phyloP scores from a whole-genome alignment of 306 rosid species.

The Cicer cuneatum region DNA sequence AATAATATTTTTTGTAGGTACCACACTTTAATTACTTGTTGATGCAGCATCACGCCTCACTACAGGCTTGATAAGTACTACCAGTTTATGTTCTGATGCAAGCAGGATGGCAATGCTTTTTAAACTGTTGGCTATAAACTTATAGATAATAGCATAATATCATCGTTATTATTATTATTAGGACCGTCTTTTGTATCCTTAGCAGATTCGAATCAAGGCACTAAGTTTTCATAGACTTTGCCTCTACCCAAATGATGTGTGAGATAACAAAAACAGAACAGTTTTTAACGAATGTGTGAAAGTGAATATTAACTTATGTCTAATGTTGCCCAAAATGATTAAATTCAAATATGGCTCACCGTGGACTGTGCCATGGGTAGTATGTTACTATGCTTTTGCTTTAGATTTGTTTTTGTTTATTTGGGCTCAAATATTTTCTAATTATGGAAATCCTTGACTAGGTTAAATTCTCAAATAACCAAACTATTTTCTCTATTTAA shows the following conservation, averaged over 20 bases:
- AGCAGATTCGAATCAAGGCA: slow-evolving; percentile 41
- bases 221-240: slow-evolving; percentile 41
- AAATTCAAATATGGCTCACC: neutral
- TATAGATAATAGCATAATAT: slow-evolving; percentile 5
- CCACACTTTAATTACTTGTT: no score
- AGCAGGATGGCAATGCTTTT: neutral
- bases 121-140: slow-evolving; percentile 42
- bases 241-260: slow-evolving; percentile 26
- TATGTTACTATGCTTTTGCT: neutral
- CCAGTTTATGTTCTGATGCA: slow-evolving; percentile 11
- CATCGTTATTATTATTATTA: neutral
- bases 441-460: slow-evolving; percentile 13
- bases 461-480: slow-evolving; percentile 9
- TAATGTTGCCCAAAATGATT: slow-evolving; percentile 18
- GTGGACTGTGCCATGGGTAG: neutral
- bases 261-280: slow-evolving; percentile 36
- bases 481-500: no score
- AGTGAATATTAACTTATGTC: slow-evolving; percentile 20
- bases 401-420: neutral
- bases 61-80: neutral
- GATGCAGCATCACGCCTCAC: neutral
- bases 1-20: no score
- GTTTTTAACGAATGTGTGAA: slow-evolving; percentile 22
- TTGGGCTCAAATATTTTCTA: neutral
- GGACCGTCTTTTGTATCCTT: slow-evolving; percentile 28